Percentiles rank a stretch among this genome's conserved stretches.
These are phyloP conservation scores for Fusarium oligoseptatum DNA, from an alignment of 2,329 filamentous ascomycete species.

Conservation along the genomic window DNA sequence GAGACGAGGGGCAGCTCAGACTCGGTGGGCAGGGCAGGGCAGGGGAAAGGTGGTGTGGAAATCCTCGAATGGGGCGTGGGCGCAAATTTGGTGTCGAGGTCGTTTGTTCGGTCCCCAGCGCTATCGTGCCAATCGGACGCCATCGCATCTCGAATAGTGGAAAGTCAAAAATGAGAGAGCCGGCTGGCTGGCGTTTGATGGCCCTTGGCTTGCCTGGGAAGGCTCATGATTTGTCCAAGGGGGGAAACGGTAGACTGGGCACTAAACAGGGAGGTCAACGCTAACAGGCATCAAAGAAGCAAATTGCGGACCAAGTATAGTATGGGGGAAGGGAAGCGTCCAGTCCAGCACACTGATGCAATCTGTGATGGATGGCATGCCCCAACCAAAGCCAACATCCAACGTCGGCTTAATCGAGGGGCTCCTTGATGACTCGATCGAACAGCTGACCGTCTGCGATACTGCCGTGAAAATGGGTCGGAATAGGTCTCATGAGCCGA, in stretches of 20 bases:
- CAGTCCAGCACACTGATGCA: conserved; percentile 22
- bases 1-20: conserved; percentile 11
- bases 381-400: background rate
- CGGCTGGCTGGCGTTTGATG: conserved; percentile 23
- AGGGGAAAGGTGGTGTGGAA: conserved; percentile 29
- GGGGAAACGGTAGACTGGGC: conserved; percentile 18
- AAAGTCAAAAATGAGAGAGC: conserved; percentile 45
- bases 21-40: background rate
- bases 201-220: conserved; percentile 15
- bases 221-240: conserved; percentile 22
- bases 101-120: conserved; percentile 33
- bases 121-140: conserved; percentile 52
- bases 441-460: background rate
- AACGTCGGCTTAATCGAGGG: background rate
- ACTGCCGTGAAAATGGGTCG: background rate
- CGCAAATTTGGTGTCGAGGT: conserved; percentile 39
- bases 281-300: conserved; percentile 38
- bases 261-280: conserved; percentile 32
- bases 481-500: background rate
- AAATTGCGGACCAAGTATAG: conserved; percentile 26
- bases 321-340: background rate
- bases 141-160: conserved; percentile 47
- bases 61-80: conserved; percentile 31
- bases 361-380: conserved; percentile 14
- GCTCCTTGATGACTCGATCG: background rate